phyloP scores from a whole-genome alignment of 306 rosid species.

The Hippophae rhamnoides region DNA sequence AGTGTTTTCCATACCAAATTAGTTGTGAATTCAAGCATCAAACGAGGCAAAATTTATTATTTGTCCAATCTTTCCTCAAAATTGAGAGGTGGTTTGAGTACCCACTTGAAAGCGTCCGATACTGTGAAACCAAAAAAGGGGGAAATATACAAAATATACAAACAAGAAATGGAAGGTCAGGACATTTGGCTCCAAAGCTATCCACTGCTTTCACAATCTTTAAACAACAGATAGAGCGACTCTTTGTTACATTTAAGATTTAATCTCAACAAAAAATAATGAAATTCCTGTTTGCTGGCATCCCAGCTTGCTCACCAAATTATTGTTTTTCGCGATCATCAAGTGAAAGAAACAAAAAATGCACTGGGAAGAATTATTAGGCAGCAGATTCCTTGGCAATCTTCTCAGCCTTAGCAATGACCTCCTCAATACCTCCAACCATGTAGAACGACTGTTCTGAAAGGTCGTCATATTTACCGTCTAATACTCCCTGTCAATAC shows the following conservation, averaged over 20 bases:
- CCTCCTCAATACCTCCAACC: constrained; percentile 99
- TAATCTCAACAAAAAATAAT: constrained; percentile 31
- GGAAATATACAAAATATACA: no score
- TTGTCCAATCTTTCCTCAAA: no score
- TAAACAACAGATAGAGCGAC: constrained; percentile 33
- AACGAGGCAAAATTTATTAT: no score
- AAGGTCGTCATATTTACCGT: constrained; percentile 91
- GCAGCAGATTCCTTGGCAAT: constrained; percentile 83
- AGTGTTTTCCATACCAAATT: no score
- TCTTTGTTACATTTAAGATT: constrained; percentile 28
- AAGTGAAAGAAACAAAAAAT: constrained; percentile 18
- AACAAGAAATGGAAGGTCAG: no score
- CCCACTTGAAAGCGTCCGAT: no score
- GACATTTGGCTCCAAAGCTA: no score
- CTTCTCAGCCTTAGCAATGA: constrained; percentile 94
- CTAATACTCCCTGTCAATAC: constrained; percentile 72
- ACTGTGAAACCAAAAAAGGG: no score
- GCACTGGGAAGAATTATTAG: neutral
- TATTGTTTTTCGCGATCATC: constrained; percentile 64
- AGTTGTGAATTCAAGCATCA: no score
- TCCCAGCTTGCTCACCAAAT: constrained; percentile 59
- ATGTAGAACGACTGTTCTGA: constrained; percentile 87
- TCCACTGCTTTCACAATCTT: constrained; percentile 12
- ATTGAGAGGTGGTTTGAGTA: no score
- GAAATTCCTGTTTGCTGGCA: constrained; percentile 42